Evolutionary conservation across 108 stramenopile species (phyloP), one percentile per base, ranked within the genome.

Genomic region (Cylindrotheca closterium): DNA sequence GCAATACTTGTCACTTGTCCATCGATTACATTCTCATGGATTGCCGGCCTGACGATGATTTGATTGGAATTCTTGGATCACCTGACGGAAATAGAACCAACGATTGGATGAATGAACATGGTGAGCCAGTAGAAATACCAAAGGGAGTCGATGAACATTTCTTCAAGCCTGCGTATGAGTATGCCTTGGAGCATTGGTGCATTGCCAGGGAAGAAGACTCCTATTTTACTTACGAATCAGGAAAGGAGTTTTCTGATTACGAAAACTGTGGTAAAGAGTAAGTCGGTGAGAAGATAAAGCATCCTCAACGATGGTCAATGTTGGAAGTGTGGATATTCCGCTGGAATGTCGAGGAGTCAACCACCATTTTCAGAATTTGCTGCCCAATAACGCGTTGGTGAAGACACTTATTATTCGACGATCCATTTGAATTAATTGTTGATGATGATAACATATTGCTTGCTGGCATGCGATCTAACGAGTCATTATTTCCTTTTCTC

Each of bases 1-100:
- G 15, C 37, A 42, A 15, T 7, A 42, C 10, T 7, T 42, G 37
- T 42, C 37, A 10, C 37, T 42, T 42, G 10, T 42, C 37, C 10
- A 42, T 42, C 37, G 37, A 42, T 15, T 42, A 42, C 15, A 15
- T 42, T 42, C 37, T 42, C 15, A 7, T 7, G 7, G 37, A 42
- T 15, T 42, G 37, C 15, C 37, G 37, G 10, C 37, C 37, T 7
- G 37, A 42, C 15, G 51, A 52, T 1, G 15, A n/a, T 7, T 15
- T 25, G 15, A 23, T 52, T 21, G 51, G 51, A 15, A 21, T 52
- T 7, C 51, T 52, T 52, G 51, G 51, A 52, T 52, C 51, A 0
- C 51, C 51, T 25, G 25, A 52, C 2, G 51, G 51, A 22, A 23
- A 52, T 23, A 15, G 15, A 25, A 25, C 51, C 51, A 25, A 52